A percentile compares a stretch with the other conserved stretches of the same genome.
These are phyloP conservation scores for Sugiyamaella sp. DNA, from an alignment of 1,139 yeast species.

Conservation along the genomic window DNA sequence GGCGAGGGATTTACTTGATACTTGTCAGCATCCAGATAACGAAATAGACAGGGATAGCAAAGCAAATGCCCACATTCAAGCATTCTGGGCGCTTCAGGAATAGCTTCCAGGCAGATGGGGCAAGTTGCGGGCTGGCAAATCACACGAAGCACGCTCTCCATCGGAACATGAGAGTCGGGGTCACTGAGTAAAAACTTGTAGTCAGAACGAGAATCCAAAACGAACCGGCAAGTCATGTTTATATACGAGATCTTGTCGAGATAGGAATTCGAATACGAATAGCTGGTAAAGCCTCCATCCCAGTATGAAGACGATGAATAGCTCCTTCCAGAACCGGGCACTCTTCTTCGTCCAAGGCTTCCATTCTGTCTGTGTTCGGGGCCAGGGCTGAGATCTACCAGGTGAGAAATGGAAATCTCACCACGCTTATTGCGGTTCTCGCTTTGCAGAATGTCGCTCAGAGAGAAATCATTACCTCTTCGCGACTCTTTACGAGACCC, in stretches of 20 bases:
- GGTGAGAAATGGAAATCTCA: slow-evolving; percentile 38
- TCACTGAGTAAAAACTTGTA: slow-evolving; percentile 62
- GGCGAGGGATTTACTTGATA: slow-evolving; percentile 29
- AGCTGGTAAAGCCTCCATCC: neutral
- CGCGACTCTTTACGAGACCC: slow-evolving; percentile 11
- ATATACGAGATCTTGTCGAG: slow-evolving; percentile 74
- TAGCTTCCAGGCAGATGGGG: slow-evolving; percentile 87
- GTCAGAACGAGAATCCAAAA: slow-evolving; percentile 63
- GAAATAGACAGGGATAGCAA: slow-evolving; percentile 78
- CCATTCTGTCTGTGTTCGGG: slow-evolving; percentile 5
- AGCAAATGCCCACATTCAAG: slow-evolving; percentile 91
- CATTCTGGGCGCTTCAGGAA: slow-evolving; percentile 92
- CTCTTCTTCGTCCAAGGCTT: no score
- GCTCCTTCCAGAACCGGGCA: slow-evolving; percentile 9
- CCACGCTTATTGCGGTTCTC: slow-evolving; percentile 32
- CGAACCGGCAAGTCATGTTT: slow-evolving; percentile 82
- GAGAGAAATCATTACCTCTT: slow-evolving; percentile 8
- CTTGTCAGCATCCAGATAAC: slow-evolving; percentile 64
- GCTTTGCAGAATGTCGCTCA: slow-evolving; percentile 14
- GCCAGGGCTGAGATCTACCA: slow-evolving; percentile 35
- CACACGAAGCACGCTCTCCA: slow-evolving; percentile 66
- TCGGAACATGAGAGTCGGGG: slow-evolving; percentile 74
- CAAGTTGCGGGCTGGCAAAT: slow-evolving; percentile 77
- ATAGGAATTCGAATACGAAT: slow-evolving; percentile 11
- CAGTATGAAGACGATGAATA: neutral